A percentile compares a stretch with the other conserved stretches of the same genome.
Evolutionary conservation across 371 early-diverging fungal species (phyloP).

Genomic region (Syncephalastrum monosporum): DNA sequence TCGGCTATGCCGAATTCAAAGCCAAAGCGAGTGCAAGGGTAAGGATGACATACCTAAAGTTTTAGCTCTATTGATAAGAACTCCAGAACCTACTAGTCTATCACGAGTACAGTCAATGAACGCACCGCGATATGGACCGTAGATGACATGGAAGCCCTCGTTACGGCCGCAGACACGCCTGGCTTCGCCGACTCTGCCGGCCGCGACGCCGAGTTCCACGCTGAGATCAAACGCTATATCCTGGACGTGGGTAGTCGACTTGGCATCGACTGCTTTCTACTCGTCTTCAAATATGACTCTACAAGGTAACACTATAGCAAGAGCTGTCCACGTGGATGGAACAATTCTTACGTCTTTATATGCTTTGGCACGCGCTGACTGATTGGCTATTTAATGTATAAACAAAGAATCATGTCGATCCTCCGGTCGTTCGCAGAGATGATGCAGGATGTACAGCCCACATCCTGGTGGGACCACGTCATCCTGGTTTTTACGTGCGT

Average conservation of each 20-base stretch:
- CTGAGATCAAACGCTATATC: slow-evolving; percentile 45
- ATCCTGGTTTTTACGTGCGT: slow-evolving; percentile 53
- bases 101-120: slow-evolving; percentile 49
- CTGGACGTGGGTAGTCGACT: slow-evolving; percentile 38
- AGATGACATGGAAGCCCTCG: slow-evolving; percentile 35
- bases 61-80: neutral
- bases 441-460: slow-evolving; percentile 43
- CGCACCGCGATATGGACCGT: slow-evolving; percentile 48
- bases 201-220: slow-evolving; percentile 42
- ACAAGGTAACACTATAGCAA: slow-evolving; percentile 16
- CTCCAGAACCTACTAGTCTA: slow-evolving; percentile 27
- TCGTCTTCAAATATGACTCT: slow-evolving; percentile 49
- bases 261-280: slow-evolving; percentile 50
- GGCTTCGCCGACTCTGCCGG: slow-evolving; percentile 53
- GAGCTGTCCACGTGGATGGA: too few relatives aligned
- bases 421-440: slow-evolving; percentile 42
- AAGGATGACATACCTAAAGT: slow-evolving; percentile 7
- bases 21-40: slow-evolving; percentile 49
- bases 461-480: slow-evolving; percentile 50
- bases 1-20: slow-evolving; percentile 46
- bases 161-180: slow-evolving; percentile 55
- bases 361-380: neutral
- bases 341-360: neutral
- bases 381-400: neutral
- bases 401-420: slow-evolving; percentile 30